phyloP scores from a whole-genome alignment of 257 asterid genomes.

The Lycium barbarum region DNA sequence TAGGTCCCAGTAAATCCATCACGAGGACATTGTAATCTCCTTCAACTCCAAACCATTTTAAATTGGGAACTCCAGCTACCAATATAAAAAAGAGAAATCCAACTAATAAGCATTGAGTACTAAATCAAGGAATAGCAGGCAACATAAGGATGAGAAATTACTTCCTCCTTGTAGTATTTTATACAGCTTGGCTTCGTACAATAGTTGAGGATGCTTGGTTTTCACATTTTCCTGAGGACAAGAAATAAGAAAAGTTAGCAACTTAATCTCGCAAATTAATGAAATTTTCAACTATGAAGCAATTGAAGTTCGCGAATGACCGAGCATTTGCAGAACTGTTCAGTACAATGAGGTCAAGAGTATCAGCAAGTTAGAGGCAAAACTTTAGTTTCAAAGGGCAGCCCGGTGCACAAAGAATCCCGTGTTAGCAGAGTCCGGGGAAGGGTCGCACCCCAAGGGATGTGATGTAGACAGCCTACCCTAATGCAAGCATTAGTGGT shows the following conservation, averaged over 20 bases:
- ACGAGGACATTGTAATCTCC: constrained; percentile 78
- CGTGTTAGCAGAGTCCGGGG: too few species aligned
- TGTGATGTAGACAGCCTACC: too few species aligned
- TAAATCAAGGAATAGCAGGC: neutral
- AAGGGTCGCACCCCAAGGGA: too few species aligned
- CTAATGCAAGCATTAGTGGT: too few species aligned
- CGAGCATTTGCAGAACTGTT: constrained; percentile 8
- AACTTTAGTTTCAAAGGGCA: neutral
- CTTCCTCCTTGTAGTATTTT: constrained; percentile 75
- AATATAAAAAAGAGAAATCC: constrained; percentile 30
- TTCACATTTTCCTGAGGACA: constrained; percentile 62
- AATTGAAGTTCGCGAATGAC: neutral
- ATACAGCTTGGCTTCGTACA: constrained; percentile 71
- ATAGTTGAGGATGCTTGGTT: constrained; percentile 73
- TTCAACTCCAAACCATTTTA: constrained; percentile 74
- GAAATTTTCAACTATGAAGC: constrained; percentile 15
- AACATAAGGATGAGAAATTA: constrained; percentile 44
- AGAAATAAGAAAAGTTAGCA: constrained; percentile 14
- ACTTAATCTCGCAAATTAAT: constrained; percentile 18
- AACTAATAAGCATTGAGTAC: constrained; percentile 7
- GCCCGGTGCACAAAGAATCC: too few species aligned
- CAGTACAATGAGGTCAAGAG: neutral
- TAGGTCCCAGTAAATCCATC: constrained; percentile 78
- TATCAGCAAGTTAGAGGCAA: neutral
- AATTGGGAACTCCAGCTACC: constrained; percentile 68